Percentiles rank a stretch among this genome's conserved stretches.
These are phyloP conservation scores for Hypoxylon perforatum DNA, from an alignment of 495 filamentous ascomycete genomes.

Conservation along the genomic window DNA sequence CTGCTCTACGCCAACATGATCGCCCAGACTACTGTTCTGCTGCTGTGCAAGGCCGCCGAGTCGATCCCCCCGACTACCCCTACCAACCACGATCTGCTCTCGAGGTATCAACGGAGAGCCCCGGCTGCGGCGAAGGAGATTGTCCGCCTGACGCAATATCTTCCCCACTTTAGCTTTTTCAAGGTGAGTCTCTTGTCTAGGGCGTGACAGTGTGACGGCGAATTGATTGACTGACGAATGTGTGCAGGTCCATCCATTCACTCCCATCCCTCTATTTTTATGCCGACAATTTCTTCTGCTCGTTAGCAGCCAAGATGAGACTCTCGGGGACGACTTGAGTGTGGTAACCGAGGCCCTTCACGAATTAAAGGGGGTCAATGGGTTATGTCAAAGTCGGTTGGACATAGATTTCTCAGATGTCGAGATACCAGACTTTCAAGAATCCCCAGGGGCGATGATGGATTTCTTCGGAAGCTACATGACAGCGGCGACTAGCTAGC, in stretches of 20 bases:
- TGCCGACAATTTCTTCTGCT: constrained; percentile 14
- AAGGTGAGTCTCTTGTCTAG: constrained; percentile 3
- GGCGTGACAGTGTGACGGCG: too few species aligned
- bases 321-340: constrained; percentile 4
- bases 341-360: constrained; percentile 7
- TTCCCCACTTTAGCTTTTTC: constrained; percentile 13
- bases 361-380: constrained; percentile 14
- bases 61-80: constrained; percentile 3
- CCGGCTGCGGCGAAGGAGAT: constrained; percentile 15
- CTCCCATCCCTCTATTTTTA: constrained; percentile 15
- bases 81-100: constrained; percentile 11
- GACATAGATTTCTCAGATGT: constrained; percentile 13
- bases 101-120: constrained; percentile 13
- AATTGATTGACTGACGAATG: neutral
- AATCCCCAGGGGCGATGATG: constrained; percentile 6
- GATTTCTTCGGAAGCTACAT: constrained; percentile 15
- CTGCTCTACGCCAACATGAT: constrained; percentile 17
- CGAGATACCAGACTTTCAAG: constrained; percentile 3
- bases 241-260: constrained; percentile 14
- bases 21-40: constrained; percentile 11
- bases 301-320: neutral
- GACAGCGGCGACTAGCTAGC: neutral
- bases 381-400: constrained; percentile 5
- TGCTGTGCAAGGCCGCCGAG: constrained; percentile 12
- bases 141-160: constrained; percentile 11